These are phyloP conservation scores for Cladophialophora psammophila DNA, from an alignment of 2,329 filamentous ascomycete genomes.

Conservation along the genomic window DNA sequence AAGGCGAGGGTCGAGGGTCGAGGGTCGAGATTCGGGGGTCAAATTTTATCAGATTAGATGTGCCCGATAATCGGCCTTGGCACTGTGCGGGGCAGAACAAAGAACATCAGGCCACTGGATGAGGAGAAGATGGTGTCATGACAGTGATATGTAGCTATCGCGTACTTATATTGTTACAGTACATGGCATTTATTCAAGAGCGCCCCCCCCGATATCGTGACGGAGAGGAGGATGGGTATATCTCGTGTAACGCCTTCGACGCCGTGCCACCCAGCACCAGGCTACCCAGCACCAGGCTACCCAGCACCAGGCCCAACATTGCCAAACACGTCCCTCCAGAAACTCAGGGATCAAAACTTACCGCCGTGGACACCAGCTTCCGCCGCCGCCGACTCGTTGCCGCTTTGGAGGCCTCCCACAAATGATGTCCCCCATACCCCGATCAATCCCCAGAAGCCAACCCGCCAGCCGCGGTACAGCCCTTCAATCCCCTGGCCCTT, in stretches of 20 bases:
- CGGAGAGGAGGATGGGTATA: conserved; percentile 34
- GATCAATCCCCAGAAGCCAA: conserved; percentile 63
- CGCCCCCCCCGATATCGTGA: conserved; percentile 2
- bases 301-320: neutral
- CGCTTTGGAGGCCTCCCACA: conserved; percentile 46
- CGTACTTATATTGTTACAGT: no score
- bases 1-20: conserved; percentile 20
- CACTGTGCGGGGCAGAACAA: conserved; percentile 18
- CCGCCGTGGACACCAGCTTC: conserved; percentile 36
- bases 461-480: conserved; percentile 65
- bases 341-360: conserved; percentile 35
- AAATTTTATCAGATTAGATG: conserved; percentile 45
- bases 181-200: neutral
- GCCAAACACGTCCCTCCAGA: neutral
- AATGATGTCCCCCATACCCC: conserved; percentile 62
- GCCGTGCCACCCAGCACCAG: conserved; percentile 17
- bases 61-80: conserved; percentile 32
- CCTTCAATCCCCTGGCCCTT: conserved; percentile 64
- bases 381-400: conserved; percentile 32
- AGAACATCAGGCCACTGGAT: neutral
- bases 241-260: conserved; percentile 27
- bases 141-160: no score
- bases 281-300: conserved; percentile 7
- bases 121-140: no score
- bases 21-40: conserved; percentile 28